phyloP scores from a whole-genome alignment of 192 early-diverging fungal genomes.

The Fimicolochytrium jonesii region DNA sequence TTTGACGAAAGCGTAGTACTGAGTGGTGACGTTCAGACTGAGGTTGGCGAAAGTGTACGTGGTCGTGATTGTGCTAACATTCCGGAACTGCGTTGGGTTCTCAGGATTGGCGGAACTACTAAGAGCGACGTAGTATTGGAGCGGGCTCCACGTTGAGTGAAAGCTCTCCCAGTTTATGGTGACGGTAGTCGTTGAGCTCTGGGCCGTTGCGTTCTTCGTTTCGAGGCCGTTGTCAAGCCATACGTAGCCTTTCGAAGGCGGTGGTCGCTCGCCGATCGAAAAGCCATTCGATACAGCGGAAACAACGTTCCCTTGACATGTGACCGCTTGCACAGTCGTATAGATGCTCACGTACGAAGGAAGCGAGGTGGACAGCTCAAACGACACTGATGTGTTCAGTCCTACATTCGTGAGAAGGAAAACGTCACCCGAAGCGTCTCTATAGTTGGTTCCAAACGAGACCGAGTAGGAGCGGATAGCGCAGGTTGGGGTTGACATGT shows the following conservation, averaged over 20 bases:
- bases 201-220: neutral
- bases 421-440: neutral
- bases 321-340: neutral
- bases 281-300: neutral
- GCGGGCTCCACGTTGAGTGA: neutral
- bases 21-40: neutral
- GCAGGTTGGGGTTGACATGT: neutral
- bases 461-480: neutral
- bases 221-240: neutral
- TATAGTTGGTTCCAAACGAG: neutral
- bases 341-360: neutral
- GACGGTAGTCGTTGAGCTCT: neutral
- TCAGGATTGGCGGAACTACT: neutral
- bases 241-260: neutral
- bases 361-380: neutral
- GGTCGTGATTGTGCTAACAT: neutral
- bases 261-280: neutral
- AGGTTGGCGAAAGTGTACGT: neutral
- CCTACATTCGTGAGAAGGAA: neutral
- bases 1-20: conserved; percentile 2
- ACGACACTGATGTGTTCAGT: neutral
- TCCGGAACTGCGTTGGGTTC: neutral
- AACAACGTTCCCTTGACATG: neutral
- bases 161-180: neutral
- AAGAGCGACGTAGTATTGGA: neutral